A percentile compares a stretch with the other conserved stretches of the same genome.
Conservation (phyloP, 176 grass and related monocot genomes). For the Carex scoparia region DNA sequence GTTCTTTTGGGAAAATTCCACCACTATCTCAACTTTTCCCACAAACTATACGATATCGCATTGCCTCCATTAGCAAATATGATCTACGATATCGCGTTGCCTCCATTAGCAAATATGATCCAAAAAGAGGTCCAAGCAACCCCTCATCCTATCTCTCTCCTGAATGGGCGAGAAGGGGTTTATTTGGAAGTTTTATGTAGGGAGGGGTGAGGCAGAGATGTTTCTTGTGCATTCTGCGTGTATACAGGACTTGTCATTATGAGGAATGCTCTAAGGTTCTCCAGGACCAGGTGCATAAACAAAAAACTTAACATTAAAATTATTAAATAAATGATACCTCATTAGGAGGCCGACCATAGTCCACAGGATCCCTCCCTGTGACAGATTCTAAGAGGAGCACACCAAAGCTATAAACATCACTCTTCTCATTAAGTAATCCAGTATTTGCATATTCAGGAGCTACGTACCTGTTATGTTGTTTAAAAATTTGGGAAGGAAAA, state of each 20-base stretch:
- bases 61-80: not conserved
- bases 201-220: not conserved
- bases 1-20: not conserved
- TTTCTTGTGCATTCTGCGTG: not conserved
- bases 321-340: constrained; percentile 37
- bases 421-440: constrained; percentile 72
- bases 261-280: not conserved
- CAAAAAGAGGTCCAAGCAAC: not conserved
- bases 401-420: constrained; percentile 73
- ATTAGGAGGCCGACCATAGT: constrained; percentile 61
- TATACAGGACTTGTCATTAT: not conserved
- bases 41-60: not conserved
- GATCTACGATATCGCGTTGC: not conserved
- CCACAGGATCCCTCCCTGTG: constrained; percentile 72
- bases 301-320: not conserved
- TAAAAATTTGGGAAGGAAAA: not conserved
- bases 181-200: not conserved
- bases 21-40: not conserved
- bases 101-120: not conserved
- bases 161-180: not conserved
- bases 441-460: constrained; percentile 82
- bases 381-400: constrained; percentile 65
- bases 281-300: not conserved
- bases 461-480: constrained; percentile 53
- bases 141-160: not conserved